These are phyloP conservation scores for Neonothopanus nambi DNA, from an alignment of 1,284 basidiomycete genomes.

Conservation along the genomic window DNA sequence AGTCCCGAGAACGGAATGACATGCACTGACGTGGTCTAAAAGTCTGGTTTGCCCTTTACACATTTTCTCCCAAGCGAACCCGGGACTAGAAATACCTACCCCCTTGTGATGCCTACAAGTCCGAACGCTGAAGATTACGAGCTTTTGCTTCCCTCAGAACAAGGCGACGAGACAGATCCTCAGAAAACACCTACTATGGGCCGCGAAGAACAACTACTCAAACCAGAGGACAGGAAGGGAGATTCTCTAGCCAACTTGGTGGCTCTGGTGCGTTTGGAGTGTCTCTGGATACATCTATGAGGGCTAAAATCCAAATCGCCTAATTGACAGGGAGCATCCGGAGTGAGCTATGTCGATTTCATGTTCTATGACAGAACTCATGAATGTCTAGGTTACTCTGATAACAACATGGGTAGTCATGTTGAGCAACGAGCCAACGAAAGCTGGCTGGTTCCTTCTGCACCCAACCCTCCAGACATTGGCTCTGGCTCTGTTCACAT, in stretches of 20 bases:
- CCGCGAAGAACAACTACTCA: slow-evolving; percentile 35
- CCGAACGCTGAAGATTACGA: slow-evolving; percentile 24
- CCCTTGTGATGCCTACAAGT: not conserved
- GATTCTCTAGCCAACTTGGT: slow-evolving; percentile 39
- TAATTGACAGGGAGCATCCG: slow-evolving; percentile 1
- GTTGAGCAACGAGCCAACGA: slow-evolving; percentile 47
- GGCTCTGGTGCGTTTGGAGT: slow-evolving; percentile 34
- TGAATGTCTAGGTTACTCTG: slow-evolving; percentile 41
- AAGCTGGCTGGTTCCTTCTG: slow-evolving; percentile 60
- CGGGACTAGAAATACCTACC: too few species aligned
- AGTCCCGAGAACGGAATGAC: too few species aligned
- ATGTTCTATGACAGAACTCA: not conserved
- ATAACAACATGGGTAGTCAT: slow-evolving; percentile 55
- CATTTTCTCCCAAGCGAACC: too few species aligned
- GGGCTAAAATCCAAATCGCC: not conserved
- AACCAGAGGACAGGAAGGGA: slow-evolving; percentile 39
- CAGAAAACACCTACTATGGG: slow-evolving; percentile 29
- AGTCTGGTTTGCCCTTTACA: too few species aligned
- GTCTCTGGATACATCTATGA: not conserved
- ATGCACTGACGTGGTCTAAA: too few species aligned
- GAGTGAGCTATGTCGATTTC: not conserved
- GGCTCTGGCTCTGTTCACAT: slow-evolving; percentile 54
- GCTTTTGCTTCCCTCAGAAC: slow-evolving; percentile 25
- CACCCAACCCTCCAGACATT: slow-evolving; percentile 65
- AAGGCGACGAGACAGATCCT: slow-evolving; percentile 15